Evolutionary conservation across 1,139 yeast species (phyloP).

Genomic region (Kodamaea anthophila): DNA sequence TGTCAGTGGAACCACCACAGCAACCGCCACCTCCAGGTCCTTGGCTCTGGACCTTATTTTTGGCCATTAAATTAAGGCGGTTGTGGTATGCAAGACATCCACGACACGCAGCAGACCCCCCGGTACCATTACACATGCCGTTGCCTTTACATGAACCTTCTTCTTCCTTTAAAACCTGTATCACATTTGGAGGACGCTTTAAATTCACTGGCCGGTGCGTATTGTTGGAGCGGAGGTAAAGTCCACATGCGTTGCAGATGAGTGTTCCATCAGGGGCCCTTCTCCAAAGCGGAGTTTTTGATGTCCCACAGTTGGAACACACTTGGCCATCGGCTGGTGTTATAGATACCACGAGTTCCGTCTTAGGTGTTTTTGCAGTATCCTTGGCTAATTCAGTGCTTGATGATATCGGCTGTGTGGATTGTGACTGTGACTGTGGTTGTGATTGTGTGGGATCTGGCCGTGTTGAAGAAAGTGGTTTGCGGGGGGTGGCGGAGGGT

Average conservation of each 20-base stretch:
- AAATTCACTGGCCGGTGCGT: slow-evolving; percentile 54
- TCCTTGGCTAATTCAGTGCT: too few species aligned
- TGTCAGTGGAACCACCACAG: not conserved
- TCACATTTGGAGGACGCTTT: slow-evolving; percentile 61
- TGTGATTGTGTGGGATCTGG: too few species aligned
- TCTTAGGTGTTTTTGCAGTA: too few species aligned
- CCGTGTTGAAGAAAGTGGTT: not conserved
- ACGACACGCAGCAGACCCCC: slow-evolving; percentile 73
- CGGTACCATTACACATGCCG: slow-evolving; percentile 83
- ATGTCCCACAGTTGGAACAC: slow-evolving; percentile 64
- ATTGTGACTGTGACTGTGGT: not conserved
- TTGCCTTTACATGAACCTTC: slow-evolving; percentile 76
- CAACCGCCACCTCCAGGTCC: slow-evolving; percentile 2
- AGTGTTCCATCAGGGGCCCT: slow-evolving; percentile 61
- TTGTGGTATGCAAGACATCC: slow-evolving; percentile 83
- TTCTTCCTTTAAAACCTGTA: slow-evolving; percentile 34
- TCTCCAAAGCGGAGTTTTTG: slow-evolving; percentile 65
- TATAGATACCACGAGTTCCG: too few species aligned
- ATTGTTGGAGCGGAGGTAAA: slow-evolving; percentile 49
- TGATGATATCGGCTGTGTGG: not conserved
- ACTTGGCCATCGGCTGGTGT: slow-evolving; percentile 33
- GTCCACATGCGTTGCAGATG: slow-evolving; percentile 70
- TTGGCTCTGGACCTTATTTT: slow-evolving; percentile 5
- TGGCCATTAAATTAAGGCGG: slow-evolving; percentile 38
- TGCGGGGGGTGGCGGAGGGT: too few species aligned